Evolutionary conservation across 2,329 filamentous ascomycete genomes (phyloP).

Genomic region (Penicillium vulpinum): DNA sequence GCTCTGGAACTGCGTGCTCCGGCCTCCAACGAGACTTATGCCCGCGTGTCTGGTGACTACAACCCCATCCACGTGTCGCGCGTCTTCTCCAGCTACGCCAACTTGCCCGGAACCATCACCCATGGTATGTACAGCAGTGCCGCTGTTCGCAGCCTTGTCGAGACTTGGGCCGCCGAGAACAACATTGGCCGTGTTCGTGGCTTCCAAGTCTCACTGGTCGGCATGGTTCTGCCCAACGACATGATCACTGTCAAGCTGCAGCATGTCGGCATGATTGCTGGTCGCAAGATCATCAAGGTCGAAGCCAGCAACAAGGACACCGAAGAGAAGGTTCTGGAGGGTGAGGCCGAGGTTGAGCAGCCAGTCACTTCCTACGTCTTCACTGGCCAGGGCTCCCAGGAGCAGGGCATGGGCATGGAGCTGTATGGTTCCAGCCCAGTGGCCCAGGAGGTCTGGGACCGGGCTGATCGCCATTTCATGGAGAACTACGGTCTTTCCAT

Average conservation of each 20-base stretch:
- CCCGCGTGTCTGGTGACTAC: conserved; percentile 95
- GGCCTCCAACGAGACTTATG: conserved; percentile 96
- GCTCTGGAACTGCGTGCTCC: conserved; percentile 86
- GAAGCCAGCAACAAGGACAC: conserved; percentile 94
- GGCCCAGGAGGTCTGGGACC: conserved; percentile 96
- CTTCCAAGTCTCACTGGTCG: conserved; percentile 95
- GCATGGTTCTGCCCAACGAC: conserved; percentile 97
- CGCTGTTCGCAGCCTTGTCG: conserved; percentile 89
- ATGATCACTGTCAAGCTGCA: conserved; percentile 92
- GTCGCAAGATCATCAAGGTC: conserved; percentile 99
- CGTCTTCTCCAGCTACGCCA: conserved; percentile 93
- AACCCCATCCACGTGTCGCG: conserved; percentile 98
- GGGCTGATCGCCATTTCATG: conserved; percentile 95
- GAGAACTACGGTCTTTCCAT: conserved; percentile 99
- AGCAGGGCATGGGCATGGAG: conserved; percentile 99
- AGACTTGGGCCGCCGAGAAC: conserved; percentile 99
- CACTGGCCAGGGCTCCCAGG: conserved; percentile 96
- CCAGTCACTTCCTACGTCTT: conserved; percentile 97
- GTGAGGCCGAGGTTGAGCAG: conserved; percentile 96
- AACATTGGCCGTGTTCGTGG: conserved; percentile 95
- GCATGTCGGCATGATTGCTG: conserved; percentile 95
- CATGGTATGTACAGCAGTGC: conserved; percentile 99
- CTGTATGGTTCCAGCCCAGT: conserved; percentile 91
- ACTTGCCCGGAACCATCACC: conserved; percentile 93
- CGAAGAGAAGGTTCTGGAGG: conserved; percentile 92